Base-by-base conservation (phyloP, 2,329 filamentous ascomycete genomes). In the Furcasterigmium sp. region DNA sequence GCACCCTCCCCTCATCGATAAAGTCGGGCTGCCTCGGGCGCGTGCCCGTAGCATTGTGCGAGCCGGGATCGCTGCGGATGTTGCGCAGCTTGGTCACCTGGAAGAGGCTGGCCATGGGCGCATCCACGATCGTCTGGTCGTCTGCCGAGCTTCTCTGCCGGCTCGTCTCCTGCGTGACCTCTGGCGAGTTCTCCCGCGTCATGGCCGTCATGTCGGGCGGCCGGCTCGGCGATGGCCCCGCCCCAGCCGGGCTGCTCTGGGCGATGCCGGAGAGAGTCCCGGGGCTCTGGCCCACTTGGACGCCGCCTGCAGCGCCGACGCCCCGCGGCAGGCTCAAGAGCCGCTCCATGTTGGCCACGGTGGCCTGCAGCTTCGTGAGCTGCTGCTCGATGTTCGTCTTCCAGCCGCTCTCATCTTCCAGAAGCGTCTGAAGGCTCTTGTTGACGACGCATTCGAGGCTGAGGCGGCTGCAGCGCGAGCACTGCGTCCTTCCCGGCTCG, bases 371-470 rank as follows among this genome's bases (percentile, higher is more conserved):
- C 5, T 43, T 45, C 23, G 53, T 49, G 18, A 60, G 50, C 45
- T 59, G 53, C 17, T 43, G 43, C 37, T 61, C 57, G 45, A 61
- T 59, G 34, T 48, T 49, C 25, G 42, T 50, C 46, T 57, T 59
- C 61, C 61, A 75, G 66, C 69, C 61, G 49, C 70, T 66, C 58
- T 76, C 74, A 41, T 74, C 72, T 37, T 77, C 72, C 17, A 77
- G 63, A 35, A 78, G 69, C 43, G 72, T 74, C 53, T 78, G 75
- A 17, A 75, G 67, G 52, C 73, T 76, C 55, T 76, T 73, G 51
- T 78, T 77, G 26, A 76, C 69, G 8, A 75, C 62, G 51, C 74
- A 78, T 46, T 70, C 68, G 32, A 76, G 61, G 9, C 70, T 69
- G 19, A 71, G 68, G 32, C 70, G 69, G 25, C 63, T 54, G 50